A percentile compares a stretch with the other conserved stretches of the same genome.
Conservation (phyloP, 2,329 filamentous ascomycete genomes). For the Xylaria polymorpha region DNA sequence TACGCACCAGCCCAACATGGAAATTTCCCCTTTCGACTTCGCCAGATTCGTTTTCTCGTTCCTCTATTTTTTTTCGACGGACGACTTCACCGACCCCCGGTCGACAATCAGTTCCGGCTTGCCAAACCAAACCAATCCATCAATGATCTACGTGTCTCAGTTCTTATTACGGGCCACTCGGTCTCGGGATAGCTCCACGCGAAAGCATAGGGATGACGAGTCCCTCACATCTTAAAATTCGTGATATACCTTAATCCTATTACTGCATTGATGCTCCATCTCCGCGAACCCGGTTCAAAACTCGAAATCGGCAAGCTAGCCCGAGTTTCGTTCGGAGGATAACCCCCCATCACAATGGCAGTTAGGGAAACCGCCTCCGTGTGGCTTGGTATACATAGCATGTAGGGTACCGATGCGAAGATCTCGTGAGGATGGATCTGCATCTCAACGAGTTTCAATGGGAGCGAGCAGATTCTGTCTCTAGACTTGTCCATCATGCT, state of each 20-base stretch:
- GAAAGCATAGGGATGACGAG: constrained; percentile 24
- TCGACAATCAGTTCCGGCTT: constrained; percentile 12
- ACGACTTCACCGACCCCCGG: constrained; percentile 4
- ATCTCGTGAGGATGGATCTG: constrained; percentile 20
- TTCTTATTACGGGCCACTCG: constrained; percentile 21
- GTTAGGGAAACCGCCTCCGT: constrained; percentile 16
- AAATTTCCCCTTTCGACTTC: constrained; percentile 25
- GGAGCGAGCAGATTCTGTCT: constrained; percentile 19
- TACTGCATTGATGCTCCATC: neutral
- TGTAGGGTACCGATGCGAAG: constrained; percentile 1
- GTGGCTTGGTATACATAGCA: constrained; percentile 31
- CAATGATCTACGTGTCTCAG: constrained; percentile 10
- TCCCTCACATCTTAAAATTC: constrained; percentile 19
- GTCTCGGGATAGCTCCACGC: constrained; percentile 33
- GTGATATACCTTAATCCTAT: constrained; percentile 19
- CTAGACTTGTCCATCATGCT: constrained; percentile 35
- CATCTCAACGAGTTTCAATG: constrained; percentile 18
- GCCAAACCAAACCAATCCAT: constrained; percentile 19
- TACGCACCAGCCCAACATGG: constrained; percentile 15
- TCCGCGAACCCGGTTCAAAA: constrained; percentile 13
- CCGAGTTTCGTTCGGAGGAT: constrained; percentile 34
- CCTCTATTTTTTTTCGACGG: constrained; percentile 3
- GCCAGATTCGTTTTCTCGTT: constrained; percentile 3
- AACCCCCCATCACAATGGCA: constrained; percentile 14
- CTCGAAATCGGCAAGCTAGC: constrained; percentile 26